phyloP scores from a whole-genome alignment of 192 early-diverging fungal species.

The Glomus cerebriforme region DNA sequence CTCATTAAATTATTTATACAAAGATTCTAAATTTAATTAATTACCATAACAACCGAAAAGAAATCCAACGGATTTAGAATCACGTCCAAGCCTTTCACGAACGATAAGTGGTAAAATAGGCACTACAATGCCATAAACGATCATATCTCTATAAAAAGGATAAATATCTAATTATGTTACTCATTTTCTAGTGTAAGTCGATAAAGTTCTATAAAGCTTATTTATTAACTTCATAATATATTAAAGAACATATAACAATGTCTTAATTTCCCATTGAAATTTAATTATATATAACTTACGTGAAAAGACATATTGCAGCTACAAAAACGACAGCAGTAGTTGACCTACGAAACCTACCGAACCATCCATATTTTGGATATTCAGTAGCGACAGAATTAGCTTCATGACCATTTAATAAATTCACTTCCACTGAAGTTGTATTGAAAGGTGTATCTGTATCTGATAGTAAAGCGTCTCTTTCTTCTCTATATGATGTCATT shows the following conservation, averaged over 20 bases:
- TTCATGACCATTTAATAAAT: neutral
- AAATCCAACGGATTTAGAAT: constrained; percentile 61
- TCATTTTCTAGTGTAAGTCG: too few species aligned
- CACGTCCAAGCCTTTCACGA: constrained; percentile 56
- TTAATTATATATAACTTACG: neutral
- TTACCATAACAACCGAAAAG: constrained; percentile 74
- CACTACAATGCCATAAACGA: constrained; percentile 74
- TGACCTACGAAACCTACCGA: constrained; percentile 17
- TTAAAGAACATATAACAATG: too few species aligned
- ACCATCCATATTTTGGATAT: constrained; percentile 7
- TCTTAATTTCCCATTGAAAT: neutral
- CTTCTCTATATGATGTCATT: neutral
- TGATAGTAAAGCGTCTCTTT: neutral
- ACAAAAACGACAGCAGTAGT: constrained; percentile 7
- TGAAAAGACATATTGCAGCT: constrained; percentile 6
- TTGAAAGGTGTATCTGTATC: neutral
- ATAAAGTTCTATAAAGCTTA: too few species aligned
- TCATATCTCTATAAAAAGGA: constrained; percentile 17
- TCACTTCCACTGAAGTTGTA: neutral
- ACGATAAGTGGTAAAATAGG: constrained; percentile 72
- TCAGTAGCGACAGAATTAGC: neutral
- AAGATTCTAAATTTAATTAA: neutral
- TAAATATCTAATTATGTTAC: too few species aligned
- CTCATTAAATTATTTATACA: neutral
- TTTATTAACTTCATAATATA: too few species aligned